Base-by-base conservation (phyloP, 129 eudicot species). In the Ambrosia artemisiifolia region DNA sequence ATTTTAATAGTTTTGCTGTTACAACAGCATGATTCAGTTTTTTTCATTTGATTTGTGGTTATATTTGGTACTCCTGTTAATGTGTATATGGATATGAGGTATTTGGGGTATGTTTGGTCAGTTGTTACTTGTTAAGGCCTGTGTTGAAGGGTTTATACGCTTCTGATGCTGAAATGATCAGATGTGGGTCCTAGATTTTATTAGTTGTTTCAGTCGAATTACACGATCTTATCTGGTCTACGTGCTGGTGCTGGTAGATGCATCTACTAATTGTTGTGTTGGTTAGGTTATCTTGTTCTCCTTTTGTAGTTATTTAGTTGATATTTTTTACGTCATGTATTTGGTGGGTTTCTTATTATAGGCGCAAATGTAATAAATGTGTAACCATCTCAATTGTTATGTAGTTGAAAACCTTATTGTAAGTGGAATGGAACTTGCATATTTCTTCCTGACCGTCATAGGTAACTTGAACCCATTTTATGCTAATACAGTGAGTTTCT, bases 401-500 rank as follows among this genome's bases (percentile, higher is more conserved):
- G 67, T 71, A 20, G 65, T 44, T 47, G 75, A 51, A 53, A 71
- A 34, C 75, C 64, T 18, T 28, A 49, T 44, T 28, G 47, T 36
- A 13, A 74, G 48, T 6, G 38, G 59, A 65, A 60, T 6, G 38
- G 59, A 65, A 60, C 62, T 72, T 65, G 50, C 44, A 42, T 71
- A 20, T 78, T 33, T 36, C 3, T 63, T 36, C 33, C 50, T 56
- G 35, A 36, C 49, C 8, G 48, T 32, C 47, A 35, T 69, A 1
- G 71, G 72, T 56, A 57, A 47, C 33, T 36, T 20, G 36, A 12
- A 40, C 35, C 36, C 18, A 38, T 24, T 55, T 30, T 65, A 35
- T 66, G 62, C 69, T 79, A 64, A 78, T 64, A 54, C 68, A 43
- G 2, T 47, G 62, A 47, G 50, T 46, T 67, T 76, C 48, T 76